Conservation (phyloP, 2,329 filamentous ascomycete genomes). For the Domatiomyces catenatus region DNA sequence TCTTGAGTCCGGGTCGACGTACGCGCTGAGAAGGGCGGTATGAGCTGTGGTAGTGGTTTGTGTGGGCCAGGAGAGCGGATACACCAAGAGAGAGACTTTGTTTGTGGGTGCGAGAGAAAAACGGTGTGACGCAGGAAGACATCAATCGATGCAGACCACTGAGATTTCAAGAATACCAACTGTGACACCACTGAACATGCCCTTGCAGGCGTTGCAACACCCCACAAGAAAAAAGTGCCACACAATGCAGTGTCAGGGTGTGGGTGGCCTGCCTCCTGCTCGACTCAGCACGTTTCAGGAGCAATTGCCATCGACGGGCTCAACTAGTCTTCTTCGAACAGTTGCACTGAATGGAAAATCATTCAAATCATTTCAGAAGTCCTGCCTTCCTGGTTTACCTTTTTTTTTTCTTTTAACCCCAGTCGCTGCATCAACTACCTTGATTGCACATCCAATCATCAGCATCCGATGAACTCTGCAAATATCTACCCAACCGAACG, state of each 20-base stretch:
- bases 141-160: background rate
- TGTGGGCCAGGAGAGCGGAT: background rate
- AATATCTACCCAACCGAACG: background rate
- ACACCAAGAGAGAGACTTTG: too few relatives aligned
- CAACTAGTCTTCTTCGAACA: background rate
- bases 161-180: background rate
- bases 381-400: background rate
- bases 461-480: too few relatives aligned
- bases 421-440: too few relatives aligned
- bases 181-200: background rate
- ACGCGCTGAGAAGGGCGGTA: background rate
- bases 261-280: background rate
- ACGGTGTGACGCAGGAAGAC: background rate
- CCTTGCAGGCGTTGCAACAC: background rate
- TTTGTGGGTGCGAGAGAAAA: background rate
- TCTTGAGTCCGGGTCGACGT: constrained; percentile 3
- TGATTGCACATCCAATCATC: too few relatives aligned
- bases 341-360: background rate
- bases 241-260: background rate
- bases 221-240: background rate
- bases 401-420: background rate
- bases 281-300: background rate
- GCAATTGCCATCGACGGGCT: background rate
- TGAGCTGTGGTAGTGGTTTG: background rate
- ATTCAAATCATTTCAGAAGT: background rate